Conservation (phyloP, 2,329 filamentous ascomycete species). For the Raffaelea albimanens region DNA sequence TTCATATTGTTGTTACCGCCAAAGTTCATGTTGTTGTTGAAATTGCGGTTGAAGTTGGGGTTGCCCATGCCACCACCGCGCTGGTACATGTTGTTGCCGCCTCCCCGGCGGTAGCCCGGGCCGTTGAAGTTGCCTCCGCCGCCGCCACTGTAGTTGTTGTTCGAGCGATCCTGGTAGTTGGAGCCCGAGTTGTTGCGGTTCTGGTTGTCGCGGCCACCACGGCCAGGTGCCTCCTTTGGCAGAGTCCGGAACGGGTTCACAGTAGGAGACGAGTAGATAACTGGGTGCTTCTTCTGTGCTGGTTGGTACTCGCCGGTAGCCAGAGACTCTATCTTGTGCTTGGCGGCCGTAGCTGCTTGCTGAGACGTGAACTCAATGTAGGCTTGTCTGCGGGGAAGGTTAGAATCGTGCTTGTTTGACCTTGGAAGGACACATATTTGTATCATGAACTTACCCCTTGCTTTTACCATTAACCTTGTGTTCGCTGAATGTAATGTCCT, state of each 20-base stretch:
- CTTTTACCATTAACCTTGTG: slow-evolving; percentile 99
- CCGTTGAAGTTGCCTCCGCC: slow-evolving; percentile 31
- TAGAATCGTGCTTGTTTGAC: too few relatives aligned
- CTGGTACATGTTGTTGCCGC: slow-evolving; percentile 19
- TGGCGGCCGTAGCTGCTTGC: slow-evolving; percentile 77
- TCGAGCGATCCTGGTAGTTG: slow-evolving; percentile 37
- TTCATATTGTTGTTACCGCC: slow-evolving; percentile 32
- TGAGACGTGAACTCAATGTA: slow-evolving; percentile 78
- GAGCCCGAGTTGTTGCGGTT: slow-evolving; percentile 39
- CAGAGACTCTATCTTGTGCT: slow-evolving; percentile 67
- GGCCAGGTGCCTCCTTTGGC: slow-evolving; percentile 75
- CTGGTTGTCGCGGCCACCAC: slow-evolving; percentile 54
- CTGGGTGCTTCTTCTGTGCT: slow-evolving; percentile 60
- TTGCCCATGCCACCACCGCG: slow-evolving; percentile 25
- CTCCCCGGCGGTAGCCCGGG: slow-evolving; percentile 10
- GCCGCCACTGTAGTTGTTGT: slow-evolving; percentile 33
- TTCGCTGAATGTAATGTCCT: slow-evolving; percentile 92
- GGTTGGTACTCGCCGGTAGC: slow-evolving; percentile 39
- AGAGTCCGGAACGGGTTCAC: slow-evolving; percentile 85
- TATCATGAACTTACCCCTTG: slow-evolving; percentile 68
- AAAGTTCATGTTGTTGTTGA: slow-evolving; percentile 14
- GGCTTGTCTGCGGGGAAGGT: slow-evolving; percentile 43
- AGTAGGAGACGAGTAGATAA: slow-evolving; percentile 66
- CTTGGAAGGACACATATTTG: background rate
- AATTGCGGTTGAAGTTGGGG: slow-evolving; percentile 27